These are phyloP conservation scores for Halophytophthora batemanensis DNA, from an alignment of 352 stramenopile genomes.

Conservation along the genomic window DNA sequence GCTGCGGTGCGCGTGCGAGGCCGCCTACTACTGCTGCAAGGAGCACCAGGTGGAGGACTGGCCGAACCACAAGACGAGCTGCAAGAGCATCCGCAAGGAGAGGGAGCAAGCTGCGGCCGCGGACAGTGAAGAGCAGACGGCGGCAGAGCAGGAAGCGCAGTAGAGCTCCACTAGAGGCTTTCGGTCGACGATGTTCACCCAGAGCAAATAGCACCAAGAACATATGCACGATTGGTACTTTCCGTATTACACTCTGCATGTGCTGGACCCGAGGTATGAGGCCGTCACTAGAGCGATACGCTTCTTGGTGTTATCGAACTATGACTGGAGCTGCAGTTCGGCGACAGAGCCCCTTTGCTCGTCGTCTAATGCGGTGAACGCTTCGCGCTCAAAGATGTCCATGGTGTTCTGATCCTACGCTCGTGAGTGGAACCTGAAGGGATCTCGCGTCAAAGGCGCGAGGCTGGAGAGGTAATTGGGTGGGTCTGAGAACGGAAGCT, in stretches of 20 bases:
- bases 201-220: too few species aligned
- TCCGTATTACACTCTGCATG: too few species aligned
- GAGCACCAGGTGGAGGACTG: slow-evolving; percentile 83
- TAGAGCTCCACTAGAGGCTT: neutral
- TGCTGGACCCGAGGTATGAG: too few species aligned
- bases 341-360: too few species aligned
- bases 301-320: too few species aligned
- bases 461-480: neutral
- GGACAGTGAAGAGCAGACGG: slow-evolving; percentile 1
- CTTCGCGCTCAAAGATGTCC: too few species aligned
- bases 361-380: too few species aligned
- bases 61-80: slow-evolving; percentile 73
- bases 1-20: slow-evolving; percentile 69
- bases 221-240: too few species aligned
- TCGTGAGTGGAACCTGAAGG: neutral
- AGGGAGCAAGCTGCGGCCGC: slow-evolving; percentile 18
- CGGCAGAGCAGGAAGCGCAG: slow-evolving; percentile 8
- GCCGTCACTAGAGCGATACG: too few species aligned
- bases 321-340: too few species aligned
- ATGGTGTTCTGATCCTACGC: too few species aligned
- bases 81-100: slow-evolving; percentile 63
- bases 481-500: slow-evolving; percentile 11
- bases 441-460: neutral
- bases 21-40: slow-evolving; percentile 83
- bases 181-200: too few species aligned